These are phyloP conservation scores for Mortierella antarctica DNA, from an alignment of 192 early-diverging fungal genomes.

Conservation along the genomic window DNA sequence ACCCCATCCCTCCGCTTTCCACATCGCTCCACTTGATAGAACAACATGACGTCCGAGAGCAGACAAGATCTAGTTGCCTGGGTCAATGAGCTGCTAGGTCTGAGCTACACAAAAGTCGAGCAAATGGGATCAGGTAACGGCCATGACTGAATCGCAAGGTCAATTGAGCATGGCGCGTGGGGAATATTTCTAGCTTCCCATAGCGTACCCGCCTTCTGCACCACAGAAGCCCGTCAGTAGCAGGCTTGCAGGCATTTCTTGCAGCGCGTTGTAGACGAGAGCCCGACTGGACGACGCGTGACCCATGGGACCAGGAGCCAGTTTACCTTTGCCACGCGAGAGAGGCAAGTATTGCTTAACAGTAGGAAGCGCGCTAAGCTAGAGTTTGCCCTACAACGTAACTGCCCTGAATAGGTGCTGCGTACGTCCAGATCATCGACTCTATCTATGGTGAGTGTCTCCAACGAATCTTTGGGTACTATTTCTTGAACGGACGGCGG, in stretches of 20 bases:
- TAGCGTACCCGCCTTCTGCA: no score
- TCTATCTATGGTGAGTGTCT: constrained; percentile 70
- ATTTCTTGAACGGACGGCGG: background rate
- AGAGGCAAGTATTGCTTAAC: no score
- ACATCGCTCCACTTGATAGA: background rate
- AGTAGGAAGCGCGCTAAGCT: no score
- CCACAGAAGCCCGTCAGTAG: no score
- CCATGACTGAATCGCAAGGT: background rate
- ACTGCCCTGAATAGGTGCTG: constrained; percentile 60
- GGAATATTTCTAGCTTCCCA: no score
- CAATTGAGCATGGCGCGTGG: no score
- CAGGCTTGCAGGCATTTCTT: no score
- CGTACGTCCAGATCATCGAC: constrained; percentile 77
- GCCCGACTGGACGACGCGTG: no score
- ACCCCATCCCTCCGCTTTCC: background rate
- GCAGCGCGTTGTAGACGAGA: no score
- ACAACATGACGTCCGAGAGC: constrained; percentile 80
- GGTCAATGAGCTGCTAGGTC: constrained; percentile 92
- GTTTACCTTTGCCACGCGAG: no score
- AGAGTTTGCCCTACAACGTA: no score
- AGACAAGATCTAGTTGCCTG: constrained; percentile 91
- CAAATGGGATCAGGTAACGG: constrained; percentile 88
- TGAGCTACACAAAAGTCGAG: constrained; percentile 94
- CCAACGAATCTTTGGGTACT: background rate
- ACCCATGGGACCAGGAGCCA: no score